Evolutionary conservation across 208 protist genomes (phyloP).

Genomic region (Trypanosoma cruzi): DNA sequence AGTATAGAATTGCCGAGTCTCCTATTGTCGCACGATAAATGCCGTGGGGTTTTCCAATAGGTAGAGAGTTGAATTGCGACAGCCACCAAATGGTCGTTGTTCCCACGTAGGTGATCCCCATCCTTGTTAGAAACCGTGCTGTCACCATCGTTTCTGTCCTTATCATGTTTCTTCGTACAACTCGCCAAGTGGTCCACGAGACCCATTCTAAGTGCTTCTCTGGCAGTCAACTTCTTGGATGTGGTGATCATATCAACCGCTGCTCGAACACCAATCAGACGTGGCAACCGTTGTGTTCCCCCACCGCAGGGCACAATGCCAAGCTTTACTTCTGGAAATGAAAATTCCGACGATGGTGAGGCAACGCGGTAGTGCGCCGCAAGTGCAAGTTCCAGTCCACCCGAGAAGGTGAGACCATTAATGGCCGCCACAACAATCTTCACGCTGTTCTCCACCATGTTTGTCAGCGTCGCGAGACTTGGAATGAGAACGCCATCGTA

Average conservation of each 20-base stretch:
- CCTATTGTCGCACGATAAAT: constrained; percentile 20
- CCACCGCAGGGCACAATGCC: constrained; percentile 83
- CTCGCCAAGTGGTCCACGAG: constrained; percentile 51
- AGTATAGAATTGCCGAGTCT: constrained; percentile 26
- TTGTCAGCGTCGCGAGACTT: constrained; percentile 49
- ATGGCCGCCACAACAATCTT: constrained; percentile 82
- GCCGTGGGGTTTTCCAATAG: constrained; percentile 24
- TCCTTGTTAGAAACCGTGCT: constrained; percentile 5
- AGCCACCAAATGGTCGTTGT: not conserved
- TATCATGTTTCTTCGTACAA: constrained; percentile 13
- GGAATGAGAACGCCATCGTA: constrained; percentile 29
- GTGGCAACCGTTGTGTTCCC: constrained; percentile 74
- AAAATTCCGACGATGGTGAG: constrained; percentile 33
- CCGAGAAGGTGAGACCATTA: constrained; percentile 66
- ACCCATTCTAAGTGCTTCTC: constrained; percentile 55
- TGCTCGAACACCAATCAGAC: constrained; percentile 59
- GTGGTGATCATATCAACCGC: constrained; percentile 42
- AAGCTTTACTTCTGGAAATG: constrained; percentile 61
- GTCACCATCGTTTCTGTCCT: constrained; percentile 8
- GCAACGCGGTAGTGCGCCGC: constrained; percentile 71
- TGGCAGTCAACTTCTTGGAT: constrained; percentile 36
- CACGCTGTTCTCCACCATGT: constrained; percentile 40
- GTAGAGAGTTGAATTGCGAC: constrained; percentile 7
- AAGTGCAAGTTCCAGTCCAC: constrained; percentile 79
- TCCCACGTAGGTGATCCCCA: not conserved